Conservation (phyloP, 176 grass and related monocot genomes). For the Aechmea fasciata region DNA sequence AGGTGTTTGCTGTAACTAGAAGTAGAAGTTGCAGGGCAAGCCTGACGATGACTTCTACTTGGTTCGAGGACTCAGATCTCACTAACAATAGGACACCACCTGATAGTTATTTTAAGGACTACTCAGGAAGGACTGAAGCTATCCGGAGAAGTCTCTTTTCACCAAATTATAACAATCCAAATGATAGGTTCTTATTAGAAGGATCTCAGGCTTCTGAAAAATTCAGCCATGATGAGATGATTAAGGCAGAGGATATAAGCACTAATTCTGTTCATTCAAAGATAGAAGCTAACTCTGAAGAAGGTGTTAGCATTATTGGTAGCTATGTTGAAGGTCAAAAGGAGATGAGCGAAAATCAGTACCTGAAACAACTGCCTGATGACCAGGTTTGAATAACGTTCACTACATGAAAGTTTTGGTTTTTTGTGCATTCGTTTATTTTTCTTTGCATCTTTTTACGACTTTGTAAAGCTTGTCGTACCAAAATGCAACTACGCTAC, state of each 20-base stretch:
- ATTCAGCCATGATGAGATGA: slow-evolving; percentile 10
- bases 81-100: slow-evolving; percentile 30
- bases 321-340: slow-evolving; percentile 18
- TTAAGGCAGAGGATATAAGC: slow-evolving; percentile 1
- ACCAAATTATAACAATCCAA: slow-evolving; percentile 26
- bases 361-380: slow-evolving; percentile 17
- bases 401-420: not conserved
- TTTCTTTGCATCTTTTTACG: not conserved
- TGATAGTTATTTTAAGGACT: slow-evolving; percentile 27
- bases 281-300: slow-evolving; percentile 6
- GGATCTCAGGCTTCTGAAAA: slow-evolving; percentile 18
- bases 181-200: slow-evolving; percentile 19
- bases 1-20: slow-evolving; percentile 33
- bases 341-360: slow-evolving; percentile 13
- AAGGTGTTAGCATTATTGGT: slow-evolving; percentile 2
- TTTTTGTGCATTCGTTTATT: not conserved
- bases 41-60: slow-evolving; percentile 57
- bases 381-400: slow-evolving; percentile 25
- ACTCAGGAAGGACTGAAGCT: slow-evolving; percentile 32
- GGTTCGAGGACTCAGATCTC: slow-evolving; percentile 36
- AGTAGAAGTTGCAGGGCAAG: slow-evolving; percentile 78
- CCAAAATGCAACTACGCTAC: too few species aligned
- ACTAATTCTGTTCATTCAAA: not conserved
- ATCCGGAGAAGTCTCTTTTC: slow-evolving; percentile 30
- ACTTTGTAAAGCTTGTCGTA: not conserved